phyloP scores from a whole-genome alignment of 108 stramenopile species.

The Cyclotella distinguenda region DNA sequence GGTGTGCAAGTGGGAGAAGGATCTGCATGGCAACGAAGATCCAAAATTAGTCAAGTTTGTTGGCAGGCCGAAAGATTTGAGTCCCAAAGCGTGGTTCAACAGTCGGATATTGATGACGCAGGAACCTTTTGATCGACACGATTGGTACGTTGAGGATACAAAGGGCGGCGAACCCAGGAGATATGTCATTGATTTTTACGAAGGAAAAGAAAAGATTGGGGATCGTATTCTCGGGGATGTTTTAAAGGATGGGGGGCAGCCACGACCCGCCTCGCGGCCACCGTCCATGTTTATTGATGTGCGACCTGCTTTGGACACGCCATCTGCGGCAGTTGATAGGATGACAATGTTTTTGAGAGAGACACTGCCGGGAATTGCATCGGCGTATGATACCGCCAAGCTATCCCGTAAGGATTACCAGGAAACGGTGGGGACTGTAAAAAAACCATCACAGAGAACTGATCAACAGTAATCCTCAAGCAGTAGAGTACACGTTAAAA shows the following conservation, averaged over 20 bases:
- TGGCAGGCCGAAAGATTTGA: conserved; percentile 87
- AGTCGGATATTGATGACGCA: conserved; percentile 67
- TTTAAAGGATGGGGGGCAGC: not conserved
- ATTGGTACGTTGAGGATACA: conserved; percentile 90
- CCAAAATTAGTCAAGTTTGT: conserved; percentile 84
- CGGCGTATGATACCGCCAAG: conserved; percentile 36
- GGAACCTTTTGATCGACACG: conserved; percentile 96
- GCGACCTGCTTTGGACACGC: conserved; percentile 85
- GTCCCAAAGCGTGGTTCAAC: conserved; percentile 90
- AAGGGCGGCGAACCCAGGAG: conserved; percentile 57
- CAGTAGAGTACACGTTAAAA: too few species aligned
- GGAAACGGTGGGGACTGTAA: too few species aligned
- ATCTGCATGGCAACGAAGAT: conserved; percentile 37
- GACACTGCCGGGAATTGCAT: conserved; percentile 73
- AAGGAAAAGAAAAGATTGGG: conserved; percentile 50
- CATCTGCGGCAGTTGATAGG: conserved; percentile 63
- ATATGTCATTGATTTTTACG: conserved; percentile 97
- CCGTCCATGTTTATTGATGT: conserved; percentile 91
- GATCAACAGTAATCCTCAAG: not conserved
- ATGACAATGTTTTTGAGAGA: conserved; percentile 63
- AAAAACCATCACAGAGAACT: not conserved
- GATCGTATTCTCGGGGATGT: not conserved
- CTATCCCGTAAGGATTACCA: not conserved
- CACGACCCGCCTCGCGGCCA: conserved; percentile 7
- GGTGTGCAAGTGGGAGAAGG: conserved; percentile 74